Evolutionary conservation across 1,284 basidiomycete genomes (phyloP), one percentile per base, ranked within the genome.

Genomic region (Puccinia horiana): DNA sequence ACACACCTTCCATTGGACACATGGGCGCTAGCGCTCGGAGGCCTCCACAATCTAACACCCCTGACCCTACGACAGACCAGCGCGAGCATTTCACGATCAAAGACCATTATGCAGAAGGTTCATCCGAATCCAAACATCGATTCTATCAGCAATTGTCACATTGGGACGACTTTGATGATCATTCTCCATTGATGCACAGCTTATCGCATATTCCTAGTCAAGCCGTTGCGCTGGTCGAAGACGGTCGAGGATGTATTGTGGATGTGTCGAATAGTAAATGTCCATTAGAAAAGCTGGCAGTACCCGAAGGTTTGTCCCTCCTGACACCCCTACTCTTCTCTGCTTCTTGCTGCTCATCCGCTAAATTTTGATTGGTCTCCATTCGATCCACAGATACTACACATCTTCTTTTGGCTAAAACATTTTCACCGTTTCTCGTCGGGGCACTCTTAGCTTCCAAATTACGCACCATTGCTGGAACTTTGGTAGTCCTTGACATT

Each of bases 401-500:
- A 35, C 79, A 81, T 32, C 32, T 81, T 32, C 70, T 81, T 9
- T 32, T 81, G 29, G 40, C 79, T 8, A 61, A 65, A 70, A 81
- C 69, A 0, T 49, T 56, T 54, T 23, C 40, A 0, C 79, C 79
- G n/a, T 74, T 73, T 76, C n/a, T 76, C 5, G 44, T 82, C 52
- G 49, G 42, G 4, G 49, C 42, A 18, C 42, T 61, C 8, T 44
- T 44, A 32, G 14, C 76, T 4, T 65, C 74, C 18, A 35, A 73
- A 58, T 16, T 77, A 49, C 54, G 54, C 1, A 23, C 37, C 37
- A 79, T 61, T 32, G 52, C 67, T 26, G 37, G 37, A 26, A 81
- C 49, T 61, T 67, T 74, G 52, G 63, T 76, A 2, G 67, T 79
- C 16, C 84, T 87, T 37, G 86, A 86, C 79, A 69, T 86, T 42